Percentiles rank a stretch among this genome's conserved stretches.
Evolutionary conservation across 768 basidiomycete species (phyloP).

Genomic region (Hericium alpestre): DNA sequence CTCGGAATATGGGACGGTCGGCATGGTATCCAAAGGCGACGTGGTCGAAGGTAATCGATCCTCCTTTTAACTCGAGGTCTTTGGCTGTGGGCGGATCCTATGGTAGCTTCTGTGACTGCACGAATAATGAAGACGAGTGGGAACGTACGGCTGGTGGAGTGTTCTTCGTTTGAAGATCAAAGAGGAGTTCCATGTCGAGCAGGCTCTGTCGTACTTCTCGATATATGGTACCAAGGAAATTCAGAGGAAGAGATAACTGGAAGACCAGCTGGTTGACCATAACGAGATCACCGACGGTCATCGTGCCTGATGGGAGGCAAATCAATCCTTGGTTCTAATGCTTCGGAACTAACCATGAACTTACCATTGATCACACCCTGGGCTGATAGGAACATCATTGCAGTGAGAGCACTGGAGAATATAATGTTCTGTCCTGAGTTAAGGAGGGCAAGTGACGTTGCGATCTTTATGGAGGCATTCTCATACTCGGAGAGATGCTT

Average conservation of each 20-base stretch:
- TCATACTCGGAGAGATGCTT: slow-evolving; percentile 80
- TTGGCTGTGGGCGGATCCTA: slow-evolving; percentile 64
- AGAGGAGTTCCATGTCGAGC: slow-evolving; percentile 93
- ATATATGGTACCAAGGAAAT: slow-evolving; percentile 95
- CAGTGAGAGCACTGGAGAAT: slow-evolving; percentile 86
- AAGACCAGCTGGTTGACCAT: slow-evolving; percentile 99
- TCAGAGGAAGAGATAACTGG: slow-evolving; percentile 90
- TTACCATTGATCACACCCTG: slow-evolving; percentile 87
- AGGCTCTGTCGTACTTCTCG: slow-evolving; percentile 93
- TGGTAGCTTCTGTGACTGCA: background rate
- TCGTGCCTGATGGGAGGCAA: slow-evolving; percentile 52
- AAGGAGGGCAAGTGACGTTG: slow-evolving; percentile 84
- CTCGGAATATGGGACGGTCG: slow-evolving; percentile 82
- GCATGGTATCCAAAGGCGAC: slow-evolving; percentile 87
- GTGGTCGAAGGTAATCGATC: slow-evolving; percentile 86
- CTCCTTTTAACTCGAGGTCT: slow-evolving; percentile 63
- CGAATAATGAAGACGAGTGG: background rate
- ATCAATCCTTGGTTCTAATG: background rate
- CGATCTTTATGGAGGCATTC: slow-evolving; percentile 86
- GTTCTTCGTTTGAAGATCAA: slow-evolving; percentile 80
- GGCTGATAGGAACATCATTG: slow-evolving; percentile 93
- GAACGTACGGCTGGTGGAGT: slow-evolving; percentile 48
- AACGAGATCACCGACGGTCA: slow-evolving; percentile 97
- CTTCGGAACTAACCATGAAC: slow-evolving; percentile 9
- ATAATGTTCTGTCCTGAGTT: slow-evolving; percentile 97